Percentiles rank a stretch among this genome's conserved stretches.
phyloP scores from a whole-genome alignment of 2,329 filamentous ascomycete species.

The Reticulascus tulasneorum region DNA sequence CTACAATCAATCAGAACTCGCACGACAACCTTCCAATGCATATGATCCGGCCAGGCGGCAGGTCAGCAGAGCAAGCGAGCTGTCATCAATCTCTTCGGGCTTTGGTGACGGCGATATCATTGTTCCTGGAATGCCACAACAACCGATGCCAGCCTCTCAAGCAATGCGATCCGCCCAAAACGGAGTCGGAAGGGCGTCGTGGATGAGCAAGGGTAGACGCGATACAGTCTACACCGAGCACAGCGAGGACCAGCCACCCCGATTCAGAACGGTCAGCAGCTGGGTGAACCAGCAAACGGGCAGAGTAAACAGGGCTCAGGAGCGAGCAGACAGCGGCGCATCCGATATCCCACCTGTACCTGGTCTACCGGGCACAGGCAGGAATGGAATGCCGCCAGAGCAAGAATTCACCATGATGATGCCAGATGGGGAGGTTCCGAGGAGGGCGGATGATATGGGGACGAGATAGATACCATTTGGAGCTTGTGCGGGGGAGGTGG shows the following conservation, averaged over 20 bases:
- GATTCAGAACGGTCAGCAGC: conserved; percentile 55
- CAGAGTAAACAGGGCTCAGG: conserved; percentile 44
- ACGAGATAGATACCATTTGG: no score
- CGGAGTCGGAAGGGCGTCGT: conserved; percentile 28
- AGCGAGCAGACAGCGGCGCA: conserved; percentile 26
- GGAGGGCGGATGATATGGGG: no score
- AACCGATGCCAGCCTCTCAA: conserved; percentile 11
- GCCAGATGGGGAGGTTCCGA: conserved; percentile 44
- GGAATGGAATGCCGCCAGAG: conserved; percentile 36
- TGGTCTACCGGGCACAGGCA: conserved; percentile 25
- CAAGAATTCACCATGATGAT: conserved; percentile 48
- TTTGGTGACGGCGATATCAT: conserved; percentile 61
- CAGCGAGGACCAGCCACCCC: conserved; percentile 50
- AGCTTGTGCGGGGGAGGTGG: no score
- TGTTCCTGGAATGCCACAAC: conserved; percentile 24
- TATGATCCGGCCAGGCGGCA: conserved; percentile 30
- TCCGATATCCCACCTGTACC: conserved; percentile 38
- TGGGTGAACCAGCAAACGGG: conserved; percentile 64
- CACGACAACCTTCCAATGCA: conserved; percentile 30
- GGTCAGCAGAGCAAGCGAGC: conserved; percentile 40
- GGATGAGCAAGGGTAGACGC: conserved; percentile 31
- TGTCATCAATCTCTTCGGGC: conserved; percentile 61
- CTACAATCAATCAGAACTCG: conserved; percentile 34
- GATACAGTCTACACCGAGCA: conserved; percentile 51
- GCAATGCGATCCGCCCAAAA: conserved; percentile 8